Base-by-base conservation (phyloP, 495 filamentous ascomycete genomes). In the Glarea lozoyensis region DNA sequence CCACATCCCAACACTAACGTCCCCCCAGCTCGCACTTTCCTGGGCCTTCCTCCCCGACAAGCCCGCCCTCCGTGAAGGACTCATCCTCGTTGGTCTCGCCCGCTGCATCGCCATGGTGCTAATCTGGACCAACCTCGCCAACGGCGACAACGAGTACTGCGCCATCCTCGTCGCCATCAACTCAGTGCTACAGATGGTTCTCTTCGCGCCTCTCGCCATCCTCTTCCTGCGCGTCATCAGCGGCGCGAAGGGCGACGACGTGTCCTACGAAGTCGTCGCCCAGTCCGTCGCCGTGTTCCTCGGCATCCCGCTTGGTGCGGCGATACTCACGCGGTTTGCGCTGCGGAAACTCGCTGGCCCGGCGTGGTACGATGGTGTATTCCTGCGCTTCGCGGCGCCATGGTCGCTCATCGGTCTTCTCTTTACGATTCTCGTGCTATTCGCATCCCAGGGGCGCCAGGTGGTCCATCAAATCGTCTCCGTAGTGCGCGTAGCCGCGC, bases 81-180 rank as follows among this genome's bases (percentile, higher is more conserved):
- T 92, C 21, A 83, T 90, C 23, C 70, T 92, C 4, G 85, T 92
- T 0, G 86, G 86, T 0, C 48, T 92, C 5, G 86, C 81, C 7
- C 60, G 86, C 15, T 92, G 86, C 52, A 90, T 92, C 44, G 86
- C 85, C 35, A 92, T 90, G 86, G 86, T 85, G 21, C 23, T 92
- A 1, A 78, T 89, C 37, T 89, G 86, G 85, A 89, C 76, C 0
- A 75, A 74, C 0, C 66, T 89, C 0, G 86, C 88, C 6, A 81
- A 79, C 3, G 88, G 88, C 10, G 81, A 94, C 50, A 64, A 52
- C 18, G 83, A 92, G 50, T 93, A 94, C 63, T 94, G 88, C 59
- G 88, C 88, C 23, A 86, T 94, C 46, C 78, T 94, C 2, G 88
- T 94, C 0, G 88, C 88, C 25, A 60, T 94, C 52, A 94, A 94